These are phyloP conservation scores for Thraustotheca clavata DNA, from an alignment of 352 stramenopile genomes.

Conservation along the genomic window DNA sequence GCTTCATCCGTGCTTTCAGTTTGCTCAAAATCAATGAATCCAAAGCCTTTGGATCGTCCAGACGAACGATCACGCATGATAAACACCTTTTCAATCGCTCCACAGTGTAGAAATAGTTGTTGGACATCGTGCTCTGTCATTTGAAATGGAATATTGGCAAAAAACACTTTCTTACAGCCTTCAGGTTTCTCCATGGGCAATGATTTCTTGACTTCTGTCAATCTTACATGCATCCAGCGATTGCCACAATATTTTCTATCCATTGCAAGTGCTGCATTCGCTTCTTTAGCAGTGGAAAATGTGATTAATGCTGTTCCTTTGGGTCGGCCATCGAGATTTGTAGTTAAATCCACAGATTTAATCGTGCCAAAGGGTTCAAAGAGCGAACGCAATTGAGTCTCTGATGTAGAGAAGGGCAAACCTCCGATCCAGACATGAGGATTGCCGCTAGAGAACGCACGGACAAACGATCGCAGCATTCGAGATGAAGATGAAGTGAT, in stretches of 20 bases:
- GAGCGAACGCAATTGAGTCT: not conserved
- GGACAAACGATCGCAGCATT: not conserved
- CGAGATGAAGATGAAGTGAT: not conserved
- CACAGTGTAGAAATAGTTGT: not conserved
- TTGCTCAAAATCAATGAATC: slow-evolving; percentile 7
- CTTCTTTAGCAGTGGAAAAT: not conserved
- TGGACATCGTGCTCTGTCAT: not conserved
- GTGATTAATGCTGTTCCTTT: slow-evolving; percentile 9
- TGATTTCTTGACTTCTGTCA: not conserved
- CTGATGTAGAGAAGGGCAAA: not conserved
- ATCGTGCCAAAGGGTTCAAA: slow-evolving; percentile 7
- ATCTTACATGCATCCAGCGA: slow-evolving; percentile 11
- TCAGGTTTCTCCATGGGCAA: not conserved
- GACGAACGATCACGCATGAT: not conserved
- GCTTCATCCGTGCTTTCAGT: not conserved
- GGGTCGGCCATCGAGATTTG: not conserved
- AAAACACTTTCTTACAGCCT: not conserved
- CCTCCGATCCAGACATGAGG: slow-evolving; percentile 11
- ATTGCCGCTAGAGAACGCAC: not conserved
- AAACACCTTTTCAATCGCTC: not conserved
- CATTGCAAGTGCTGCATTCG: not conserved
- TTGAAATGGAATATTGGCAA: slow-evolving; percentile 11
- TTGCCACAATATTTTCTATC: slow-evolving; percentile 5
- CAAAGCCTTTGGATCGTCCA: not conserved
- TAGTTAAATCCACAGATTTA: not conserved